Evolutionary conservation across 805 yeast species (phyloP).

Genomic region (Candida gorgasii): DNA sequence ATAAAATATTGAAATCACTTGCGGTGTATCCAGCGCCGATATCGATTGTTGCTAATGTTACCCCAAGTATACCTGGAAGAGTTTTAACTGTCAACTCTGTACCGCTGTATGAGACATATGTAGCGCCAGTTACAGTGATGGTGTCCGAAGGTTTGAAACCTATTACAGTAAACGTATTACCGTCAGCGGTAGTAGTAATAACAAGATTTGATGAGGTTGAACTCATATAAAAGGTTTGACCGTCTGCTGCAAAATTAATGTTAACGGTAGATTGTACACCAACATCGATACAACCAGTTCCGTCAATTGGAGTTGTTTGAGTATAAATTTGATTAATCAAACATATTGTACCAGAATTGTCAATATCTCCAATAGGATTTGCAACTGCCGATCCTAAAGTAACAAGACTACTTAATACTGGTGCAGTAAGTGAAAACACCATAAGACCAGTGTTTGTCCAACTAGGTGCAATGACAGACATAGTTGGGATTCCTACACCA

Average conservation of each 20-base stretch:
- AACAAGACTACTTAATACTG: conserved; percentile 12
- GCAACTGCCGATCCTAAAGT: conserved; percentile 15
- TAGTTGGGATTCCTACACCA: conserved; percentile 12
- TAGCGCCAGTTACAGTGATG: background rate
- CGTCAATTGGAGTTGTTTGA: conserved; percentile 17
- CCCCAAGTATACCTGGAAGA: background rate
- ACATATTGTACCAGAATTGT: conserved; percentile 29
- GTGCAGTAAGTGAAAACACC: conserved; percentile 12
- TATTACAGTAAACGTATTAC: conserved; percentile 18
- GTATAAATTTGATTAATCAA: conserved; percentile 20
- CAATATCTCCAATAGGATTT: conserved; percentile 17
- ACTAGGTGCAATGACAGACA: conserved; percentile 13
- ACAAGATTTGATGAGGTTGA: conserved; percentile 7
- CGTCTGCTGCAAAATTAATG: conserved; percentile 9
- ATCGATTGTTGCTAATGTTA: conserved; percentile 11
- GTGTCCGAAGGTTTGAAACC: too few relatives aligned
- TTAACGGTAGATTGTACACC: conserved; percentile 12
- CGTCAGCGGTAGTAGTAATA: conserved; percentile 15
- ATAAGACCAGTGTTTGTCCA: conserved; percentile 18
- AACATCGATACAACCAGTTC: conserved; percentile 23
- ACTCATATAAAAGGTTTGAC: conserved; percentile 21
- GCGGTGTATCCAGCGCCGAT: conserved; percentile 24
- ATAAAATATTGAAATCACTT: conserved; percentile 9
- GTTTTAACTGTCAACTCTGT: background rate
- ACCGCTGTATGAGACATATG: conserved; percentile 2